Percentiles rank a stretch among this genome's conserved stretches.
Conservation (phyloP, 148 eudicot species). For the Talinum fruticosum region DNA sequence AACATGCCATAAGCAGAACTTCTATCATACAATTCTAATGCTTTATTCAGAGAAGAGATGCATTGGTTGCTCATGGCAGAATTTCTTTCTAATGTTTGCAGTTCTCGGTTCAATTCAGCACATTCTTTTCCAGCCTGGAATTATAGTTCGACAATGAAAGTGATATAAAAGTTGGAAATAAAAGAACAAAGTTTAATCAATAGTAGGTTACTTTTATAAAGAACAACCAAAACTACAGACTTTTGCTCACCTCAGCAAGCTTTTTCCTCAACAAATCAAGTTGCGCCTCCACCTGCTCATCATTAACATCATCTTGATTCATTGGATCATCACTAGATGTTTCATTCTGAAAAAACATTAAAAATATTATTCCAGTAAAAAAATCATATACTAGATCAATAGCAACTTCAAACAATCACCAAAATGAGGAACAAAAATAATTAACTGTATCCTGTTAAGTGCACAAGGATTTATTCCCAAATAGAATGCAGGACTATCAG, state of each 20-base stretch:
- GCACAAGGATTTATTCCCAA: too few relatives aligned
- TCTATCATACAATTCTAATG: conserved; percentile 51
- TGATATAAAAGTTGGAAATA: neutral
- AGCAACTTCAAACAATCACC: neutral
- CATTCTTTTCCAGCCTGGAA: conserved; percentile 57
- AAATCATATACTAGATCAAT: neutral
- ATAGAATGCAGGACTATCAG: too few relatives aligned
- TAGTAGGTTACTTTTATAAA: neutral
- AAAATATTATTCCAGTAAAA: neutral
- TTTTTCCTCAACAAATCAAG: conserved; percentile 54
- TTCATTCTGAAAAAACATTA: conserved; percentile 37
- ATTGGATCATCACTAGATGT: conserved; percentile 40
- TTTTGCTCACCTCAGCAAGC: conserved; percentile 51
- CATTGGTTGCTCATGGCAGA: conserved; percentile 35
- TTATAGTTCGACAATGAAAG: neutral
- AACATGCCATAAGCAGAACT: conserved; percentile 41
- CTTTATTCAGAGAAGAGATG: conserved; percentile 54
- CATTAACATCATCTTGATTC: conserved; percentile 37
- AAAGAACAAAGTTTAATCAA: neutral
- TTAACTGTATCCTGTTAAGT: too few relatives aligned
- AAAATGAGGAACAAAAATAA: too few relatives aligned
- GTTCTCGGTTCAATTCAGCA: conserved; percentile 51
- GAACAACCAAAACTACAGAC: neutral
- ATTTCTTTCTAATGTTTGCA: conserved; percentile 43
- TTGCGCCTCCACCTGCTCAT: conserved; percentile 52